phyloP scores from a whole-genome alignment of 1,139 yeast genomes.

The Meyerozyma athensensis region DNA sequence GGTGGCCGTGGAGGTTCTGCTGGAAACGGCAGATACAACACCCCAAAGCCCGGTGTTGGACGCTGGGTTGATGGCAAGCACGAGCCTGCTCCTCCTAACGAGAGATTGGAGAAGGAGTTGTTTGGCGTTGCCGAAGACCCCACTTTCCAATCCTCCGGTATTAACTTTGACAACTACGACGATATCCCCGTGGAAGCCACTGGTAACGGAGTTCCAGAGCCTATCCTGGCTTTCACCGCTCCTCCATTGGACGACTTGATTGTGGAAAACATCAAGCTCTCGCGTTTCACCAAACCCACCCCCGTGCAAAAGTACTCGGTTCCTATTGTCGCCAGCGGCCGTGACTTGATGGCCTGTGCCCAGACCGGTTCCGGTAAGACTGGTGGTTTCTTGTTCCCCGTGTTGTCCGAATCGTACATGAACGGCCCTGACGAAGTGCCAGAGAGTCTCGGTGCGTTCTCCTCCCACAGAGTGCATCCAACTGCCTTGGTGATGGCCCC shows the following conservation, averaged over 20 bases:
- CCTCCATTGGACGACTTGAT: slow-evolving; percentile 90
- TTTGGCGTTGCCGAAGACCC: slow-evolving; percentile 88
- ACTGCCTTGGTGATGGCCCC: slow-evolving; percentile 96
- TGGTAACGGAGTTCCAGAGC: slow-evolving; percentile 93
- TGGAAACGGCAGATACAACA: slow-evolving; percentile 18
- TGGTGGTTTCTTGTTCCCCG: slow-evolving; percentile 99
- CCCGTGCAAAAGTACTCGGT: slow-evolving; percentile 98
- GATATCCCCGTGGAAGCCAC: slow-evolving; percentile 98
- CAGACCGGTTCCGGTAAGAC: slow-evolving; percentile 99
- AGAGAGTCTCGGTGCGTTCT: slow-evolving; percentile 51
- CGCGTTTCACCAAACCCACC: slow-evolving; percentile 93
- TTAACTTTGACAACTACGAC: slow-evolving; percentile 96
- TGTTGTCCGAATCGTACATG: slow-evolving; percentile 83
- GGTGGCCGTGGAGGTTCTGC: slow-evolving; percentile 23
- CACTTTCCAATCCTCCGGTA: slow-evolving; percentile 86
- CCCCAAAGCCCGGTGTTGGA: slow-evolving; percentile 51
- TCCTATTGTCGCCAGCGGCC: slow-evolving; percentile 91
- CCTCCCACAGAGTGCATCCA: slow-evolving; percentile 80
- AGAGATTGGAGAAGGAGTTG: slow-evolving; percentile 68
- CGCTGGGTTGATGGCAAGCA: slow-evolving; percentile 86
- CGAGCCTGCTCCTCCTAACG: slow-evolving; percentile 73
- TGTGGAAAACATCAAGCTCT: slow-evolving; percentile 79
- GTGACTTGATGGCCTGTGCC: slow-evolving; percentile 99
- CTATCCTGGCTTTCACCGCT: slow-evolving; percentile 78
- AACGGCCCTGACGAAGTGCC: slow-evolving; percentile 79